Evolutionary conservation across 169 alveolate species (phyloP).

Genomic region (Plasmodium yoelii): DNA sequence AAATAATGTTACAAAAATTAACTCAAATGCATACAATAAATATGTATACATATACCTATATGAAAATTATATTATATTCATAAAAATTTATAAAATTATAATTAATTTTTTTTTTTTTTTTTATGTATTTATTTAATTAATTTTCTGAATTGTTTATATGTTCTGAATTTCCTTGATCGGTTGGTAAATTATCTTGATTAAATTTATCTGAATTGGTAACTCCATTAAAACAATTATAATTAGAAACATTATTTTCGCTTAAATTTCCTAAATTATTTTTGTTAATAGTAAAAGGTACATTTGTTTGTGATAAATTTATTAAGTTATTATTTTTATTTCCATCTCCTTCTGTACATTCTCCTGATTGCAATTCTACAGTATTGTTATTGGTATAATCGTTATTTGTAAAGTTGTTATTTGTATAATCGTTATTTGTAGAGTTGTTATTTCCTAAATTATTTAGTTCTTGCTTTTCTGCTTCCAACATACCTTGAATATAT

Average conservation of each 20-base stretch:
- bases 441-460: slow-evolving; percentile 4
- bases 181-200: background rate
- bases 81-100: too few relatives aligned
- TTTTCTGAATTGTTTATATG: background rate
- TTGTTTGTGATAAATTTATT: background rate
- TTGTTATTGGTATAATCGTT: too few relatives aligned
- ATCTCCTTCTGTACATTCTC: background rate
- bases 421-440: slow-evolving; percentile 1
- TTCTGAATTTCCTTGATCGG: background rate
- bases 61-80: too few relatives aligned
- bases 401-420: slow-evolving; percentile 7
- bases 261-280: background rate
- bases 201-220: slow-evolving; percentile 28
- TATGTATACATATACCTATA: too few relatives aligned
- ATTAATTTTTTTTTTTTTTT: too few relatives aligned
- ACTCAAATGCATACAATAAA: too few relatives aligned
- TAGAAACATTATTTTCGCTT: slow-evolving; percentile 9
- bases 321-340: background rate
- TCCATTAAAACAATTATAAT: slow-evolving; percentile 37
- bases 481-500: slow-evolving; percentile 25
- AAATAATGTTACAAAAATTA: too few relatives aligned
- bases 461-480: slow-evolving; percentile 16
- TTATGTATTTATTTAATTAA: too few relatives aligned
- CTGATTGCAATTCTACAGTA: background rate
- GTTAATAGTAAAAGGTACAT: background rate